phyloP scores from a whole-genome alignment of 2,329 filamentous ascomycete species.

The Phaeosphaeria sp. region DNA sequence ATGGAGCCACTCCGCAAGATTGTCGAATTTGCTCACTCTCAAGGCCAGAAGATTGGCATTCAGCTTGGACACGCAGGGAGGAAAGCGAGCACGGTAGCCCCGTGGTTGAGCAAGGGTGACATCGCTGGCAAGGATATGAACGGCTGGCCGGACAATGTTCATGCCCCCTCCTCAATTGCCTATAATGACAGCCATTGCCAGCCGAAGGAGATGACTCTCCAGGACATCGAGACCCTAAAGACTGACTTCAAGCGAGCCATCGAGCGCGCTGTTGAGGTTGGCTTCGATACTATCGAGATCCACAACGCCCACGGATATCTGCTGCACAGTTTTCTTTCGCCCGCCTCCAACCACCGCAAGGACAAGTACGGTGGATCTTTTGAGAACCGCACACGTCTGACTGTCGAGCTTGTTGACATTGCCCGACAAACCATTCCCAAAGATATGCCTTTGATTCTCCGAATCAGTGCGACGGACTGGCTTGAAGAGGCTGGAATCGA shows the following conservation, averaged over 20 bases:
- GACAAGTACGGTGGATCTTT: constrained; percentile 73
- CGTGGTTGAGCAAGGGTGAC: constrained; percentile 66
- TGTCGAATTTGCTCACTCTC: constrained; percentile 79
- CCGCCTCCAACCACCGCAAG: constrained; percentile 71
- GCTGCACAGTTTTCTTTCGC: constrained; percentile 72
- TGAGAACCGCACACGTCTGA: constrained; percentile 73
- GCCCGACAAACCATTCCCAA: constrained; percentile 68
- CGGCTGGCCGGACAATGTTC: constrained; percentile 62
- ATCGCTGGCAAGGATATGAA: constrained; percentile 62
- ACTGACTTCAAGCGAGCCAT: constrained; percentile 68
- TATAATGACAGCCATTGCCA: constrained; percentile 67
- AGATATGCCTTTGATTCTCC: constrained; percentile 73
- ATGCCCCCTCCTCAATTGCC: constrained; percentile 64
- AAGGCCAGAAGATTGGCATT: constrained; percentile 77
- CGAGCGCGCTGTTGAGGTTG: constrained; percentile 60
- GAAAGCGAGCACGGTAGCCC: constrained; percentile 65
- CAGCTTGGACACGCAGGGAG: constrained; percentile 82
- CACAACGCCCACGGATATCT: constrained; percentile 84
- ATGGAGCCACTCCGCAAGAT: constrained; percentile 73
- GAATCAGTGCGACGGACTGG: constrained; percentile 79
- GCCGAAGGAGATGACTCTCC: constrained; percentile 71
- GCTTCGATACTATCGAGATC: constrained; percentile 80
- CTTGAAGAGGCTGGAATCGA: constrained; percentile 66
- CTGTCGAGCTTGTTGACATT: constrained; percentile 70
- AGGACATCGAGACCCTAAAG: constrained; percentile 72